Conservation (phyloP, 2,329 filamentous ascomycete species). For the Fusarium pseudocircinatum region DNA sequence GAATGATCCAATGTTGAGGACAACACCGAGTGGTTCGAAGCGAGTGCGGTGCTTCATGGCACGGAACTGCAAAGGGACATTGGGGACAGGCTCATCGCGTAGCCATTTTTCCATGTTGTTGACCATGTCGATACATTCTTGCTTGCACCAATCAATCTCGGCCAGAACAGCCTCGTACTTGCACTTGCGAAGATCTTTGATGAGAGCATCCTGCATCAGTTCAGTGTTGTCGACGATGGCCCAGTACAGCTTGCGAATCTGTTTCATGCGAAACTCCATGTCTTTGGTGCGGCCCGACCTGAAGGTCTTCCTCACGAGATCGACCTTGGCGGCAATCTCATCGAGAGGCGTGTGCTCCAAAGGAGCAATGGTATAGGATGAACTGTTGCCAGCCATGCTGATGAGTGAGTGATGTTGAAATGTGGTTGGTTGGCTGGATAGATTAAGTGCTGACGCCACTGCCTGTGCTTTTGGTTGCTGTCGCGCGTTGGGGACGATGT, state of each 20-base stretch:
- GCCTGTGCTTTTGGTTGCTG: neutral
- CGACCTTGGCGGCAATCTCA: slow-evolving; percentile 69
- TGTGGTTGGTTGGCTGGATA: slow-evolving; percentile 12
- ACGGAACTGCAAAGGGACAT: slow-evolving; percentile 74
- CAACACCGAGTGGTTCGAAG: slow-evolving; percentile 87
- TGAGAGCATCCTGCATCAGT: slow-evolving; percentile 78
- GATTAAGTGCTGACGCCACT: slow-evolving; percentile 20
- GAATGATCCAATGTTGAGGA: slow-evolving; percentile 90
- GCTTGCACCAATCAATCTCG: slow-evolving; percentile 82
- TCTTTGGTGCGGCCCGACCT: slow-evolving; percentile 82
- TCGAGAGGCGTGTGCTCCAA: slow-evolving; percentile 73
- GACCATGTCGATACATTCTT: slow-evolving; percentile 82
- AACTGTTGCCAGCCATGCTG: slow-evolving; percentile 51
- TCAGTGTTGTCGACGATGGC: slow-evolving; percentile 80
- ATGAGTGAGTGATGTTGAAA: slow-evolving; percentile 1
- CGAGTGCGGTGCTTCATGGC: slow-evolving; percentile 78
- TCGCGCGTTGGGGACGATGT: neutral
- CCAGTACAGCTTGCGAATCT: slow-evolving; percentile 97
- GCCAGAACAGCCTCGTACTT: slow-evolving; percentile 76
- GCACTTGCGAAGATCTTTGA: slow-evolving; percentile 81
- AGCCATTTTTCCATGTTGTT: slow-evolving; percentile 83
- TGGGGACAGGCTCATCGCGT: slow-evolving; percentile 79
- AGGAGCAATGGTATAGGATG: slow-evolving; percentile 52
- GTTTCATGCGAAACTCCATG: slow-evolving; percentile 81
- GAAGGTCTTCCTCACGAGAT: slow-evolving; percentile 74